Evolutionary conservation across 2,329 filamentous ascomycete genomes (phyloP), one percentile per base, ranked within the genome.

Genomic region (Xylariaceae sp.): DNA sequence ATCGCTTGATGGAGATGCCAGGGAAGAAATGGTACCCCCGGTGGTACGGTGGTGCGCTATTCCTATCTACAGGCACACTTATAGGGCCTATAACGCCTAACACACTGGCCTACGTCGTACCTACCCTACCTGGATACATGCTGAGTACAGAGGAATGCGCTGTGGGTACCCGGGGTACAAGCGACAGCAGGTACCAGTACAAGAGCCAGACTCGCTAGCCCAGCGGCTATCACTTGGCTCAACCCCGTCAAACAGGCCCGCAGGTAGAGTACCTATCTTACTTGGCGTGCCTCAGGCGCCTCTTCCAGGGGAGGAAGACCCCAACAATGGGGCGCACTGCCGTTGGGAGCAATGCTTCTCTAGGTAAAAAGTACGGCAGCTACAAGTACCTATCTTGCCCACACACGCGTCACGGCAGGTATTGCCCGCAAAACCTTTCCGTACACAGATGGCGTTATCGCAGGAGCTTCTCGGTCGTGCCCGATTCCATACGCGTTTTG

Each of bases 1-100:
- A 50, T 50, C 54, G 59, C 61, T 63, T 19, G 48, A 53, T 53
- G 63, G 62, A 65, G 63, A 64, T 59, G 61, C 58, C 58, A 62
- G 60, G 62, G 62, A 60, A 53, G 51, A 50, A 55, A 54, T 45
- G 43, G 43, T 45, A 19, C 29, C 11, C 11, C 43, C 43, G 40
- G 40, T 31, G 43, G 43, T 26, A 44, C 50, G 34, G 29, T 11
- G 56, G 55, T 19, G 19, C 19, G 19, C 54, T 44, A 53, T 53
- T 53, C 11, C 37, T 46, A 49, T 32, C 43, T 12, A 32, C 5
- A n/a, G 43, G 29, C 29, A 4, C 29, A 9, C 43, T 6, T 45
- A 32, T 12, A 45, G 43, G 43, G 11, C 43, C 30, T 34, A 29
- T 30, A 32, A n/a, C 7, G 43, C 43, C 43, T 45, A n/a, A n/a